Base-by-base conservation (phyloP, 352 stramenopile genomes). In the Globisporangium megalacanthum region DNA sequence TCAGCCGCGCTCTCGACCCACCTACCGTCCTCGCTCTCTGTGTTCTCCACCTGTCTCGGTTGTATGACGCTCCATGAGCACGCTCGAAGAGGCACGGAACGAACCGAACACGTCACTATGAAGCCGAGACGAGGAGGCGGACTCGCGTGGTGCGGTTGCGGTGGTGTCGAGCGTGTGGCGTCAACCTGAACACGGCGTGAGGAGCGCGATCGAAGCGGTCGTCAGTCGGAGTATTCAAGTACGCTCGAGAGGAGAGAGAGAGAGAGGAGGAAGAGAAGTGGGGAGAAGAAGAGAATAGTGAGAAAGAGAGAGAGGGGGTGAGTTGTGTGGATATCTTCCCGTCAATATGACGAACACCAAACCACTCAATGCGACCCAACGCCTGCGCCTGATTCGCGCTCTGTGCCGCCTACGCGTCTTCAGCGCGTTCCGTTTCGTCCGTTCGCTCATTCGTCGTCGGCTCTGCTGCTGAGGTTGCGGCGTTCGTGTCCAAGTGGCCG, bases 401-500 rank as follows among this genome's bases (percentile, higher is more conserved):
- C 44, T 31, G 44, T 20, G 20, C 44, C 35, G 7, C 35, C 7
- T 13, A 13, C 25, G 35, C 35, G 35, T 13, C 35, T 20, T 31
- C 11, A n/a, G 48, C 19, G 50, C 49, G 45, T 36, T 5, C 25
- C 25, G n/a, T n/a, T 39, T 66, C 49, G 15, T 39, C 20, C 25
- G 19, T 54, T 15, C 44, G 44, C 44, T 49, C 25, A 29, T 29
- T 29, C 19, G 19, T 8, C 6, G 42, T 49, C n/a, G 25, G n/a
- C 10, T 8, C 35, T 39, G 35, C 35, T 39, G 35, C 48, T n/a
- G n/a, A n/a, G n/a, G n/a, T n/a, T n/a, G n/a, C n/a, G n/a, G n/a
- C n/a, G n/a, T n/a, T n/a, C n/a, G 33, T 6, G 19, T 49, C 44
- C 6, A 87, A 60, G 46, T 67, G 73, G 54, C 68, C 64, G 33